These are phyloP conservation scores for Neofusicoccum sp. DNA, from an alignment of 2,329 filamentous ascomycete genomes.

Conservation along the genomic window DNA sequence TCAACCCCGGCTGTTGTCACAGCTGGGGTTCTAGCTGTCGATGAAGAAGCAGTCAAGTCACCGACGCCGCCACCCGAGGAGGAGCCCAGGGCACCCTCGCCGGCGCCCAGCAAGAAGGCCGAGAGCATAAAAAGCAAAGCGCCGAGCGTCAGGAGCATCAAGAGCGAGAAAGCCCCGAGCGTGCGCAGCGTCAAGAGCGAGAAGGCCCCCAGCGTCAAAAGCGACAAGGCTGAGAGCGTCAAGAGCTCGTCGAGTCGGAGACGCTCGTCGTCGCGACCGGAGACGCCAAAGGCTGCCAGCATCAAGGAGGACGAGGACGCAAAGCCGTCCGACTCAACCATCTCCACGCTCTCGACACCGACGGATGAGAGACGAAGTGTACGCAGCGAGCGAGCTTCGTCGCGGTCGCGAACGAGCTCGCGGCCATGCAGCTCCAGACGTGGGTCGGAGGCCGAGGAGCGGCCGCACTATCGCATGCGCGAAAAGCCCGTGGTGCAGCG, in stretches of 20 bases:
- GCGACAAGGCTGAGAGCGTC: constrained; percentile 7
- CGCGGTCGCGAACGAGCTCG: neutral
- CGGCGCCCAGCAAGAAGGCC: constrained; percentile 4
- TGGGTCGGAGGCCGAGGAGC: neutral
- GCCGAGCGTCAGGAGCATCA: neutral
- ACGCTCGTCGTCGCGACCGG: neutral
- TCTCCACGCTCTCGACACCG: neutral
- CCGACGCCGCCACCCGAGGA: neutral
- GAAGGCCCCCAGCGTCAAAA: neutral
- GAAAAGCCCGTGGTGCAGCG: constrained; percentile 14
- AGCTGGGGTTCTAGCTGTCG: neutral
- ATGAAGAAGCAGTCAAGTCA: neutral
- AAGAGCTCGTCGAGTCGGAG: constrained; percentile 1
- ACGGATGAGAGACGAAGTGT: neutral
- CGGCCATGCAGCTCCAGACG: neutral
- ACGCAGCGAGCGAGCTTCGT: constrained; percentile 4
- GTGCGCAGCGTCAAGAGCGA: neutral
- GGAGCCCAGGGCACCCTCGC: neutral
- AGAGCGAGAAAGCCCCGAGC: neutral
- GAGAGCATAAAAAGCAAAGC: constrained; percentile 10
- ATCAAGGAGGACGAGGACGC: neutral
- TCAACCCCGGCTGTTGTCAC: neutral
- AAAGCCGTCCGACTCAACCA: neutral
- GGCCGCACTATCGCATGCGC: constrained; percentile 12
- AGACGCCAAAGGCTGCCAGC: neutral